Conservation (phyloP, 768 basidiomycete species). For the Chalciporus sphaerocephalus region DNA sequence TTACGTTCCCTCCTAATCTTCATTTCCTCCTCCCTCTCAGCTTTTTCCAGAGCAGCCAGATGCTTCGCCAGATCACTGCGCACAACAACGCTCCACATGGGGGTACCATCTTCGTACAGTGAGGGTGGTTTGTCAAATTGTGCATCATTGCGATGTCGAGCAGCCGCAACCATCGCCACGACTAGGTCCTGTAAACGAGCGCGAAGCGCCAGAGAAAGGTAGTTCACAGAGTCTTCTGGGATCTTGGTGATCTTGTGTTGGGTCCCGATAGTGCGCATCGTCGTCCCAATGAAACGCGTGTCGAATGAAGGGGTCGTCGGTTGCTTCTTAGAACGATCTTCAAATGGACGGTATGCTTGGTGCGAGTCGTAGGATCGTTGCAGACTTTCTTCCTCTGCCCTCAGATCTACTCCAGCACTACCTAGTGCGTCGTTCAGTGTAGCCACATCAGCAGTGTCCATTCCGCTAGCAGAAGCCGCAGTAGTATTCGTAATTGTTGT, state of each 20-base stretch:
- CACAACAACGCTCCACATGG: slow-evolving; percentile 81
- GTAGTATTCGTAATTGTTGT: slow-evolving; percentile 14
- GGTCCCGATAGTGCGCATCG: slow-evolving; percentile 63
- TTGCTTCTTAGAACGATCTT: slow-evolving; percentile 79
- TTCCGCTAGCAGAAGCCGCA: slow-evolving; percentile 29
- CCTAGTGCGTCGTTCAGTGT: slow-evolving; percentile 82
- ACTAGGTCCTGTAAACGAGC: slow-evolving; percentile 68
- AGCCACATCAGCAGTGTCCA: slow-evolving; percentile 69
- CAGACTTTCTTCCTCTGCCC: slow-evolving; percentile 81
- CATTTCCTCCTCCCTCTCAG: slow-evolving; percentile 82
- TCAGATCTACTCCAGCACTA: slow-evolving; percentile 82
- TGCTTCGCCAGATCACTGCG: slow-evolving; percentile 79
- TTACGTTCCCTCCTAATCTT: slow-evolving; percentile 71
- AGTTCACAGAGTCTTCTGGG: slow-evolving; percentile 69
- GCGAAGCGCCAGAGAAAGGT: slow-evolving; percentile 75
- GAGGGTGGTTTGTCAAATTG: slow-evolving; percentile 65
- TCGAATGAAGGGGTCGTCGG: slow-evolving; percentile 67
- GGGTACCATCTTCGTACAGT: slow-evolving; percentile 59
- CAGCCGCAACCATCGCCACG: slow-evolving; percentile 61
- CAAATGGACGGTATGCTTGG: slow-evolving; percentile 58
- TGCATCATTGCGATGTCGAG: slow-evolving; percentile 64
- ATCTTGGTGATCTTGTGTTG: slow-evolving; percentile 65
- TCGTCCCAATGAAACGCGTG: slow-evolving; percentile 55
- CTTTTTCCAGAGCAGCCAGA: slow-evolving; percentile 66
- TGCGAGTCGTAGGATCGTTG: slow-evolving; percentile 63